These are phyloP conservation scores for Calonectria pauciramosa DNA, from an alignment of 2,329 filamentous ascomycete species.

Conservation along the genomic window DNA sequence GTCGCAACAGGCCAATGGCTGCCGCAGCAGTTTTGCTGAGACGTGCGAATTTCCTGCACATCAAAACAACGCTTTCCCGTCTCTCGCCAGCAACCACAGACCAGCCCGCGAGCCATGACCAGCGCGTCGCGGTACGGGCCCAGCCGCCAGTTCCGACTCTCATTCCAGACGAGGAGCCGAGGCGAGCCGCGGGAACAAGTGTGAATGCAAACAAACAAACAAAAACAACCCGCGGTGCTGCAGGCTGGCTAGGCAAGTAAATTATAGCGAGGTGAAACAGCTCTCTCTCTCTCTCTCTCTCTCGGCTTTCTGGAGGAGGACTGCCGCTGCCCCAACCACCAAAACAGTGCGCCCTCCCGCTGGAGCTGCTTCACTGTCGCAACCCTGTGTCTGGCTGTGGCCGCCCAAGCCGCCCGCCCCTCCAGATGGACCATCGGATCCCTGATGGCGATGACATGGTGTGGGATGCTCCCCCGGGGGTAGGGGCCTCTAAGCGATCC, in stretches of 20 bases:
- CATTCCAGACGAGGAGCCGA: slow-evolving; percentile 14
- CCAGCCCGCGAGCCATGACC: background rate
- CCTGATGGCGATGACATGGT: background rate
- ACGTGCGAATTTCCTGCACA: background rate
- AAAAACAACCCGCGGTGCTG: background rate
- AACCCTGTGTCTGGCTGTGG: slow-evolving; percentile 1
- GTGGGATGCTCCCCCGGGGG: background rate
- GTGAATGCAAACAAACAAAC: background rate
- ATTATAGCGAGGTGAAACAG: background rate
- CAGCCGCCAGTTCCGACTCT: slow-evolving; percentile 14
- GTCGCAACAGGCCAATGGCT: background rate
- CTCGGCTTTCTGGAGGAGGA: background rate
- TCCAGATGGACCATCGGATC: slow-evolving; percentile 1
- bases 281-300: background rate
- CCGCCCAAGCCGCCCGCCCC: slow-evolving; percentile 7
- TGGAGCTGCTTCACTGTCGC: background rate
- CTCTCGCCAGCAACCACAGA: background rate
- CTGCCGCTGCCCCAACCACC: background rate
- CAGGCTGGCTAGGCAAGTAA: background rate
- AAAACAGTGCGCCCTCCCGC: background rate
- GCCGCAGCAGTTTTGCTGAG: background rate
- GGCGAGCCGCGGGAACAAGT: background rate
- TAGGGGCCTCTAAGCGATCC: slow-evolving; percentile 4
- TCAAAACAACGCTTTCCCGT: background rate
- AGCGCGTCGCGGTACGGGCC: slow-evolving; percentile 13